Evolutionary conservation across 768 basidiomycete species (phyloP), one percentile per base, ranked within the genome.

Genomic region (Dioszegia hungarica): DNA sequence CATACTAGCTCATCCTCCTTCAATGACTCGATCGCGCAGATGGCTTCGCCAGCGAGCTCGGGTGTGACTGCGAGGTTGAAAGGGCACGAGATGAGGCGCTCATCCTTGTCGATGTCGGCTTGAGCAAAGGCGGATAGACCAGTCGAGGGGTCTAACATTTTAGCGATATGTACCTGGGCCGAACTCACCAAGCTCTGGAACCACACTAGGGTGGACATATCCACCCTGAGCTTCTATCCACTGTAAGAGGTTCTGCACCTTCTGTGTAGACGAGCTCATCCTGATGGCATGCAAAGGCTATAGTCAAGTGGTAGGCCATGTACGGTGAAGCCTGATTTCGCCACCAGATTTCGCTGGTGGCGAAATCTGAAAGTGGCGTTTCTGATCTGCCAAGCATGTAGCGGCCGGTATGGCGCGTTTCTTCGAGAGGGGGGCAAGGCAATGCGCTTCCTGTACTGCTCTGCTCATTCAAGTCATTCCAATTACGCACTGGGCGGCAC

Each of bases 21-120:
- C 3, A 62, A 12, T 20, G 45, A 43, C 1, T 19, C 14, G 2
- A 63, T 24, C 20, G 56, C 57, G 20, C 57, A 59, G 14, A 67
- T 38, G 0, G 72, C 62, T n/a, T n/a, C 12, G 14, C 62, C 54
- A 5, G 67, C 70, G 12, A 67, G 45, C 3, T 57, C 55, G 0
- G 76, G 66, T 0, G 77, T 77, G n/a, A 77, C 56, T n/a, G 73
- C 70, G 22, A 72, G 54, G 0, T 61, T 57, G 54, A 76, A 76
- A 0, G 77, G 77, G 54, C 76, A 73, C 2, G 72, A 70, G 3
- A 78, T 60, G 29, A 74, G 51, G 2, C 60, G 37, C 8, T 57
- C 57, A 17, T 68, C 71, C 0, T 67, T n/a, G 1, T 45, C 28
- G 15, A 76, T 57, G 0, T 60, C 5, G 0, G 48, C 9, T 0